Base-by-base conservation (phyloP, 148 eudicot genomes). In the Fallopia convolvulus region DNA sequence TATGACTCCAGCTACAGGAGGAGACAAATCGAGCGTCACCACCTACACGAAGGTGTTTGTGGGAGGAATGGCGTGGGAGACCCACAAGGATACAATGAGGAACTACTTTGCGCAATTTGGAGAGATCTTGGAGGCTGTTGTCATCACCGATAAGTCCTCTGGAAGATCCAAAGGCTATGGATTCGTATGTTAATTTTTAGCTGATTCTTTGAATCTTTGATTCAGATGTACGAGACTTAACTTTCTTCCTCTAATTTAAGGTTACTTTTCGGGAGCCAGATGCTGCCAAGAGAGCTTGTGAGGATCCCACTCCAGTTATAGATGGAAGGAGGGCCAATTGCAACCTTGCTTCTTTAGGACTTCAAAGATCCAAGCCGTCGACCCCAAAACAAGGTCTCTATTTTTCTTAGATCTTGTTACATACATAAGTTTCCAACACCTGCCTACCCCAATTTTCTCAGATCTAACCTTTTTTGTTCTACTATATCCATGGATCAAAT, bases 251-350 rank as follows among this genome's bases (percentile, higher is more conserved):
- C 70, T 30, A 17, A 9, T 61, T 26, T 61, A 4, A 87, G 89
- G 89, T 87, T 71, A 87, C 89, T 60, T 87, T 87, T 52, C 66
- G 76, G 61, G 86, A 87, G 36, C 84, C 87, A 32, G 87, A 87
- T 72, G 83, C 87, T 61, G 89, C 89, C 63, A 84, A 78, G 81
- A 84, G 79, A 13, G 84, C 89, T 70, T 87, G 89, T 79, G 53
- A 46, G 40, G 85, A 87, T 78, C 84, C 89, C 63, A 81, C 78
- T 52, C 89, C 89, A 58, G 84, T 87, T 41, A 87, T 87, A 46
- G 85, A 84, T 82, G 89, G 89, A 70, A 84, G 89, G 47, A 82
- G 84, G 79, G 89, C 87, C 23, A 87, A 87, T 49, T 87, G 89
- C 73, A 87, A 87, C 74, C 83, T 87, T 77, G 89, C 89, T 79